Conservation (phyloP, 805 yeast species). For the Sugiyamaella mastotermitis region DNA sequence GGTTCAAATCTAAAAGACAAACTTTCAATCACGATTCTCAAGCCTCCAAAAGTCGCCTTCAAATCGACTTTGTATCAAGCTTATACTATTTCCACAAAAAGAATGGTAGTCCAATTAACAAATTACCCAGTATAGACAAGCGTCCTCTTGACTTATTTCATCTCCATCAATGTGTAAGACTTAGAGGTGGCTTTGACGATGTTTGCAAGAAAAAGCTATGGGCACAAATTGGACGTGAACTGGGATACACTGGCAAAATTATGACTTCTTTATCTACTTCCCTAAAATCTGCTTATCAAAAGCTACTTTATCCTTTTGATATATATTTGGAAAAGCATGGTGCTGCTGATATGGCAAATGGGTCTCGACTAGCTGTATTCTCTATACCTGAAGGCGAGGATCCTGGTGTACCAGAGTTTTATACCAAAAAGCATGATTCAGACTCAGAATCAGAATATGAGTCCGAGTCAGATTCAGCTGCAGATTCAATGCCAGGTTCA, state of each 20-base stretch:
- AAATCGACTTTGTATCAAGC: conserved; percentile 43
- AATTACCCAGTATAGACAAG: conserved; percentile 62
- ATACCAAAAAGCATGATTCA: background rate
- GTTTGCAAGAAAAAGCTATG: conserved; percentile 66
- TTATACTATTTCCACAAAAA: conserved; percentile 39
- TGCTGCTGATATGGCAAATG: conserved; percentile 6
- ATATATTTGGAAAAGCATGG: conserved; percentile 15
- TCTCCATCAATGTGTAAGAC: conserved; percentile 49
- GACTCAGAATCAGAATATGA: background rate
- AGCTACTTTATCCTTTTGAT: conserved; percentile 32
- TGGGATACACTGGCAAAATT: conserved; percentile 68
- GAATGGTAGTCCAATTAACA: conserved; percentile 29
- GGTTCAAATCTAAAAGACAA: conserved; percentile 49
- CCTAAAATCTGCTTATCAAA: conserved; percentile 52
- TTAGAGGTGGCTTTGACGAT: conserved; percentile 59
- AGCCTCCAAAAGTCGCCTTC: conserved; percentile 6
- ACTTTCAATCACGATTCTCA: conserved; percentile 15
- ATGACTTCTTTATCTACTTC: conserved; percentile 68
- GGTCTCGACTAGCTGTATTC: conserved; percentile 7
- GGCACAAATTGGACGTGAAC: conserved; percentile 79
- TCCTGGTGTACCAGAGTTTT: background rate
- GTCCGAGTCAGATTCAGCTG: background rate
- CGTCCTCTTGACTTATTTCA: conserved; percentile 59
- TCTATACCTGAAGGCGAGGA: conserved; percentile 5
- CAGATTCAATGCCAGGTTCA: too few relatives aligned